Evolutionary conservation across 257 asterid genomes (phyloP).

Genomic region (Nicotiana knightiana): DNA sequence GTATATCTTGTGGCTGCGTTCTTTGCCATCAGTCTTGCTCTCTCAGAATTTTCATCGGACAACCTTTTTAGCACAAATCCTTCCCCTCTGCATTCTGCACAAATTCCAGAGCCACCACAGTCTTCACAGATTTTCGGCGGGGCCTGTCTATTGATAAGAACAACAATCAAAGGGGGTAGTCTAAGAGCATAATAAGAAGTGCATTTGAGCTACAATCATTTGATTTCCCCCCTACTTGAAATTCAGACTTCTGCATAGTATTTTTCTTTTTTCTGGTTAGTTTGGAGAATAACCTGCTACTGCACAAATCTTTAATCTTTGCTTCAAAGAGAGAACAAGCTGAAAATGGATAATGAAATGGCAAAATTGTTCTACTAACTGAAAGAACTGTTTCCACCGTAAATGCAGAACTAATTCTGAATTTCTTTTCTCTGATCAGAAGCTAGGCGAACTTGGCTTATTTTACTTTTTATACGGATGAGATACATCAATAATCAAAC

Average conservation of each 20-base stretch:
- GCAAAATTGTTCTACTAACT: neutral
- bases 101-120: constrained; percentile 78
- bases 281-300: neutral
- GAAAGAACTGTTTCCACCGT: neutral
- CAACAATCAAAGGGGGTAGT: neutral
- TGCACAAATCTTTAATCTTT: neutral
- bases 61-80: constrained; percentile 73
- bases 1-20: constrained; percentile 85
- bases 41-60: constrained; percentile 63
- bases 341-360: neutral
- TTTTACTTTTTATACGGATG: neutral
- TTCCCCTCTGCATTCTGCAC: constrained; percentile 87
- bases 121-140: constrained; percentile 51
- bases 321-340: neutral
- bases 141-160: constrained; percentile 32
- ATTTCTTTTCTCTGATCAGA: neutral
- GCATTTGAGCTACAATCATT: neutral
- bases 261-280: neutral
- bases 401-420: neutral
- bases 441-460: neutral
- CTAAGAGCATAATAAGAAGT: neutral
- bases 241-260: neutral
- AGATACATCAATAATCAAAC: neutral
- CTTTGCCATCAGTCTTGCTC: constrained; percentile 63
- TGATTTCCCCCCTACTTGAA: neutral